Base-by-base conservation (phyloP, 345 rosid genomes). In the Melastoma malabathricum region DNA sequence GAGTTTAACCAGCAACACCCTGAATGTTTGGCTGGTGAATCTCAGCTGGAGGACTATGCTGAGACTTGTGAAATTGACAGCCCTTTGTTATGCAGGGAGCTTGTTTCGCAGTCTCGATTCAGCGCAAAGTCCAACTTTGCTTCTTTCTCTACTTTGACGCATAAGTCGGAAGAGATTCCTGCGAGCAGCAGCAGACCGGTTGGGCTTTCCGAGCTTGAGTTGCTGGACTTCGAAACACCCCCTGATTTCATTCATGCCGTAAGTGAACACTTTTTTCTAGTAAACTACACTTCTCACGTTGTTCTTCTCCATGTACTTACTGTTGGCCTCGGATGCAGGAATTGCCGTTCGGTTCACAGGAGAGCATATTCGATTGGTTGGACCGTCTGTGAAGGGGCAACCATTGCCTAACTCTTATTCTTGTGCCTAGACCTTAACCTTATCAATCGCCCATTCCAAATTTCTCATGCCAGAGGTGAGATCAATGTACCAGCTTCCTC, bases 301-400 rank as follows among this genome's bases (percentile, higher is more conserved):
- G 12, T 12, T 34, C 12, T 34, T 34, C 12, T 34, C 12, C 54
- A 5, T n/a, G 23, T 22, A 31, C 23, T 25, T 8, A 38, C 15
- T 1, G 6, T 23, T 23, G 2, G 13, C 13, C 4, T 47, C 1
- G 19, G 0, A 44, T 56, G 72, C 72, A 75, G 79, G 76, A 80
- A 61, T 58, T 69, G 62, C 83, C 74, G 54, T 65, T 84, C 50
- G 72, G 77, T 57, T 84, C 98, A 22, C 89, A 87, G 46, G 98
- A 87, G 56, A 73, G 96, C 55, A 47, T 80, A 51, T 43, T 74
- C 25, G 75, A 65, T 15, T 87, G 96, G 96, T 17, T 75, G 29
- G 94, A 80, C 62, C 72, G 76, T 47, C 12, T 73, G 23, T 83
- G 78, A 81, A 54, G 64, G 58, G 27, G 46, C 31, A 46, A 1